These are phyloP conservation scores for Plantago ovata DNA, from an alignment of 257 asterid species.

Conservation along the genomic window DNA sequence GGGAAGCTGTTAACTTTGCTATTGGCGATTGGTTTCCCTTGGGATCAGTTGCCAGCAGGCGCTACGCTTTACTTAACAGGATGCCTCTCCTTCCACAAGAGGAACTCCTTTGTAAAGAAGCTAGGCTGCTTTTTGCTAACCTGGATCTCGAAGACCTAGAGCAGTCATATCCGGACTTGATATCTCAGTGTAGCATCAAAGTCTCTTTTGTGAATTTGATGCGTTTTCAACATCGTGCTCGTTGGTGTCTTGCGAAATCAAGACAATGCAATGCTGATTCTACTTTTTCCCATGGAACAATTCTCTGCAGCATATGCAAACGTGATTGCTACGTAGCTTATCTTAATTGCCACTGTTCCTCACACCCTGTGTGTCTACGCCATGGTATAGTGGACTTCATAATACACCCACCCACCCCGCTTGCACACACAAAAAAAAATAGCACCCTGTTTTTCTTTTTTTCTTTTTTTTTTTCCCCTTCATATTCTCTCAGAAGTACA, in stretches of 20 bases:
- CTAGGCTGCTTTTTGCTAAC: slow-evolving; percentile 48
- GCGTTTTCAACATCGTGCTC: slow-evolving; percentile 86
- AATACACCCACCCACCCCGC: too few relatives aligned
- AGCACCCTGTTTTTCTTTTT: too few relatives aligned
- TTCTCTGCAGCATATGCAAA: slow-evolving; percentile 82
- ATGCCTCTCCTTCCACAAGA: slow-evolving; percentile 89
- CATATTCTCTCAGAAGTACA: neutral
- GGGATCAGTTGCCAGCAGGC: slow-evolving; percentile 86
- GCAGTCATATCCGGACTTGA: slow-evolving; percentile 41
- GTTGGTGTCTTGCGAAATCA: slow-evolving; percentile 70
- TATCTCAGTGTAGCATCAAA: slow-evolving; percentile 45
- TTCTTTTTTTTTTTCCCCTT: neutral
- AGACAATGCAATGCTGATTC: slow-evolving; percentile 42
- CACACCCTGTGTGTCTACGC: slow-evolving; percentile 84
- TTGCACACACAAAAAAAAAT: too few relatives aligned
- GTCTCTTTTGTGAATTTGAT: slow-evolving; percentile 67
- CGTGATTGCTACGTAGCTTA: slow-evolving; percentile 90
- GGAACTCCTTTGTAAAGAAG: slow-evolving; percentile 98
- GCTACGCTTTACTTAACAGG: slow-evolving; percentile 82
- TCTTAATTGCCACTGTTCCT: slow-evolving; percentile 67
- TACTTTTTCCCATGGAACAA: slow-evolving; percentile 68
- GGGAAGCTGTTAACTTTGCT: slow-evolving; percentile 99
- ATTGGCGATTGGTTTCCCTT: slow-evolving; percentile 92
- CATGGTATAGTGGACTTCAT: slow-evolving; percentile 56
- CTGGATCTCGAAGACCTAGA: slow-evolving; percentile 43